Base-by-base conservation (phyloP, 345 rosid genomes). In the Hibiscus tridactylites region DNA sequence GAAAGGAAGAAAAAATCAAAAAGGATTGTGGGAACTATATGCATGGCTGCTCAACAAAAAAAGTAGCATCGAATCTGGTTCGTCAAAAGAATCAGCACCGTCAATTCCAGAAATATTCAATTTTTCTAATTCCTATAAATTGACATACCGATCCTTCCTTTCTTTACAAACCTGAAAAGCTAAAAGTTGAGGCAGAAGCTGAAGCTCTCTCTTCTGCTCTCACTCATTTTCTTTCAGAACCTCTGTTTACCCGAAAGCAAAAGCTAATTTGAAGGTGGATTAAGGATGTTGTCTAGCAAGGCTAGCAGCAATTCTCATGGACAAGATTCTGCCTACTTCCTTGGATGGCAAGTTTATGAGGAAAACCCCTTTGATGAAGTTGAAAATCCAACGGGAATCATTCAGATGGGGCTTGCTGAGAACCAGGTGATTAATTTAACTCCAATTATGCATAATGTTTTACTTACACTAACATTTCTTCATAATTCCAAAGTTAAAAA, bases 391-490 rank as follows among this genome's bases (percentile, higher is more conserved):
- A 60, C 63, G 9, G 96, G 98, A 11, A 87, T 94, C 75, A 83
- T 91, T 68, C 98, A 94, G 73, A 88, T 94, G 98, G 97, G 97
- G 6, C 85, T 93, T 68, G 98, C 97, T 21, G 98, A 93, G 73
- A 93, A 93, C 71, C 96, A 90, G 88, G 98, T 90, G 24, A 56
- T 79, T 64, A 6, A 49, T 49, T 49, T 12, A 15, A 50, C 33
- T 47, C 2, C 13, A 19, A 10, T 11, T 0, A 11, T 42, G 26
- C 10, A 65, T 42, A 8, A 56, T 61, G 7, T 62, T 70, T 70
- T 28, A 11, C 56, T 49, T 26, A 1, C 57, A 53, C 15, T 2
- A 42, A 12, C 56, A 42, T 28, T 7, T 66, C 37, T 13, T 42
- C 0, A n/a, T 24, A 39, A 33, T 33, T 8, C 6, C 21, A 16